A percentile compares a stretch with the other conserved stretches of the same genome.
phyloP scores from a whole-genome alignment of 148 eudicot species.

The Nepenthes gracilis region DNA sequence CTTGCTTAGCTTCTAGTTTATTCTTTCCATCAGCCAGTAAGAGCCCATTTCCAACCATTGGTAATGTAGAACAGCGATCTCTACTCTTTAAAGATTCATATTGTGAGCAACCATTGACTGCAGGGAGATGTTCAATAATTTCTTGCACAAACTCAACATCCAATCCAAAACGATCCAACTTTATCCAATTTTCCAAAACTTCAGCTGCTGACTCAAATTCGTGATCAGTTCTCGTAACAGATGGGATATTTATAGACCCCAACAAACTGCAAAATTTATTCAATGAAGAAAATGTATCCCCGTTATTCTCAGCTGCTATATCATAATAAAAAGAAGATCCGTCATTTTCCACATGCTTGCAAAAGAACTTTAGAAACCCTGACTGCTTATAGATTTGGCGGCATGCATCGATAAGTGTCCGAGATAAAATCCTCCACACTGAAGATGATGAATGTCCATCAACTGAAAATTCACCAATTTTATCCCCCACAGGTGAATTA shows the following conservation, averaged over 20 bases:
- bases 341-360: conserved; percentile 45
- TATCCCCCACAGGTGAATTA: conserved; percentile 19
- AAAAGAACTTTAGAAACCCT: conserved; percentile 34
- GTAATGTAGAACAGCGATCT: conserved; percentile 17
- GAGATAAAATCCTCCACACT: conserved; percentile 43
- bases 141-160: conserved; percentile 61
- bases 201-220: conserved; percentile 26
- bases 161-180: conserved; percentile 57
- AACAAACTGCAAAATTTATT: conserved; percentile 36
- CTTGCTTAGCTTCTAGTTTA: conserved; percentile 20
- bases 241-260: conserved; percentile 28
- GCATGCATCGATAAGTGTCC: conserved; percentile 39
- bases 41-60: conserved; percentile 45
- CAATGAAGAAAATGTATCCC: conserved; percentile 20
- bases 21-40: conserved; percentile 28
- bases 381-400: conserved; percentile 24
- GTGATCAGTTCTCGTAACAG: conserved; percentile 15
- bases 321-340: conserved; percentile 18
- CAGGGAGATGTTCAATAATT: conserved; percentile 44
- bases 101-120: conserved; percentile 23
- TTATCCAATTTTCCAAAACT: conserved; percentile 40
- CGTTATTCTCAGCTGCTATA: conserved; percentile 14
- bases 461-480: conserved; percentile 48
- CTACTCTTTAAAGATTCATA: conserved; percentile 37
- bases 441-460: conserved; percentile 38